These are phyloP conservation scores for Colletotrichum sojae DNA, from an alignment of 2,329 filamentous ascomycete genomes.

Conservation along the genomic window DNA sequence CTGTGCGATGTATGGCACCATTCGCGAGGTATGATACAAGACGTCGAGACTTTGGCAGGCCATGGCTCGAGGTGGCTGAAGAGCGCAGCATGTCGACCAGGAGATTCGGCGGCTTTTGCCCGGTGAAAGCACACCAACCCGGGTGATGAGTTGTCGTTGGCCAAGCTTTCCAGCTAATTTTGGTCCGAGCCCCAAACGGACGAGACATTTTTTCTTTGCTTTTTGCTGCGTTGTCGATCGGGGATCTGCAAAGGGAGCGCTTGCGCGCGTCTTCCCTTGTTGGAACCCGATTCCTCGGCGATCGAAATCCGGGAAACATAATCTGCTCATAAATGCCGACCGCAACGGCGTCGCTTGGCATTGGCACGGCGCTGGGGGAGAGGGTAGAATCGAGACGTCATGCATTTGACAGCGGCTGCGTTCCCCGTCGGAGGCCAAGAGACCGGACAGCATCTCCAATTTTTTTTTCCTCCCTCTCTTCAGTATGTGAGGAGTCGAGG, in stretches of 20 bases:
- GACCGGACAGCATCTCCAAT: neutral
- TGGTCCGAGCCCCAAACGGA: conserved; percentile 1
- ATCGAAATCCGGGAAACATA: conserved; percentile 11
- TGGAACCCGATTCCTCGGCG: conserved; percentile 13
- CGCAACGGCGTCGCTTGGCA: conserved; percentile 32
- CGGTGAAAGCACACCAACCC: neutral
- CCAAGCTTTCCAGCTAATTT: neutral
- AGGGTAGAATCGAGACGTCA: conserved; percentile 33
- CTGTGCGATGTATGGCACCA: neutral
- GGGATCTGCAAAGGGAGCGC: too few relatives aligned
- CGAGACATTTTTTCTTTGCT: neutral
- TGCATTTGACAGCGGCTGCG: neutral
- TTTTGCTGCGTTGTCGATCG: too few relatives aligned
- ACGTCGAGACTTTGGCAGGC: conserved; percentile 3
- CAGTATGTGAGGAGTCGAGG: too few relatives aligned
- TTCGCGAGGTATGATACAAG: neutral
- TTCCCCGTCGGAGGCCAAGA: conserved; percentile 22
- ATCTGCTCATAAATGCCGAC: neutral
- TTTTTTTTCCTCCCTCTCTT: neutral
- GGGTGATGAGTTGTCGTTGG: neutral
- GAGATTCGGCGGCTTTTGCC: neutral
- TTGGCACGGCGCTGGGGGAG: neutral
- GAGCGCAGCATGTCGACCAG: neutral
- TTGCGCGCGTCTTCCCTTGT: conserved; percentile 10
- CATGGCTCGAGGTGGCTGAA: conserved; percentile 14